Evolutionary conservation across 2,329 filamentous ascomycete species (phyloP).

Genomic region (Verticillium zaregamsianum): DNA sequence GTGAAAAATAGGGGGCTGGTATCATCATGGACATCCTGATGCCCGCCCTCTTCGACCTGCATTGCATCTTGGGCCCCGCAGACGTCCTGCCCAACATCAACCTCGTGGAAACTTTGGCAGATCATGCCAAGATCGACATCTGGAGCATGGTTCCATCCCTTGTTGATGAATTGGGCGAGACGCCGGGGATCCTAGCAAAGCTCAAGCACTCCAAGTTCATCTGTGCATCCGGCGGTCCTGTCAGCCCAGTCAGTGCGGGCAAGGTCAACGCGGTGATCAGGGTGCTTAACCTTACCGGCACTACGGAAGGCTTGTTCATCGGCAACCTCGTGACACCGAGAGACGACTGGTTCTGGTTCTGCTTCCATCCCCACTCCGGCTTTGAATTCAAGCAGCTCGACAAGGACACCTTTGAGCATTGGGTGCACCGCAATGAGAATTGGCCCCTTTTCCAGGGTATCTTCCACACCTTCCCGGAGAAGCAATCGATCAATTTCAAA

Average conservation of each 20-base stretch:
- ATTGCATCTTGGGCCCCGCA: conserved; percentile 29
- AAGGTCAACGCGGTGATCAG: conserved; percentile 26
- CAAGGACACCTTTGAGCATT: conserved; percentile 24
- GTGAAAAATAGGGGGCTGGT: conserved; percentile 28
- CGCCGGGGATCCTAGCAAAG: conserved; percentile 23
- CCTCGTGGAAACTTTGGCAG: conserved; percentile 26
- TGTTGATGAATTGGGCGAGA: conserved; percentile 27
- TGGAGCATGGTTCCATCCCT: conserved; percentile 33
- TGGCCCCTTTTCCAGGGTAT: conserved; percentile 24
- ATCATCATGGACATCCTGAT: conserved; percentile 36
- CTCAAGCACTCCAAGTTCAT: conserved; percentile 27
- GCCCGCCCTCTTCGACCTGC: conserved; percentile 28
- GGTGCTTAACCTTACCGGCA: conserved; percentile 28
- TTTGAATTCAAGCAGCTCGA: conserved; percentile 28
- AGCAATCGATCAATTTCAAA: conserved; percentile 22
- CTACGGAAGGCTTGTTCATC: conserved; percentile 28
- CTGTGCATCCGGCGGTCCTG: conserved; percentile 30
- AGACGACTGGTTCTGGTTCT: conserved; percentile 23
- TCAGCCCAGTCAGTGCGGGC: conserved; percentile 19
- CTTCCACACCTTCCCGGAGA: conserved; percentile 24
- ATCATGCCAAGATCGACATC: conserved; percentile 28
- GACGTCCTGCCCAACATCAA: conserved; percentile 29
- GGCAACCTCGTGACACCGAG: conserved; percentile 21
- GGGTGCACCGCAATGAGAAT: conserved; percentile 25
- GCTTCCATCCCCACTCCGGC: conserved; percentile 27